Evolutionary conservation across 1,139 yeast species (phyloP), one percentile per base, ranked within the genome.

Genomic region (Fermentozyma sake): DNA sequence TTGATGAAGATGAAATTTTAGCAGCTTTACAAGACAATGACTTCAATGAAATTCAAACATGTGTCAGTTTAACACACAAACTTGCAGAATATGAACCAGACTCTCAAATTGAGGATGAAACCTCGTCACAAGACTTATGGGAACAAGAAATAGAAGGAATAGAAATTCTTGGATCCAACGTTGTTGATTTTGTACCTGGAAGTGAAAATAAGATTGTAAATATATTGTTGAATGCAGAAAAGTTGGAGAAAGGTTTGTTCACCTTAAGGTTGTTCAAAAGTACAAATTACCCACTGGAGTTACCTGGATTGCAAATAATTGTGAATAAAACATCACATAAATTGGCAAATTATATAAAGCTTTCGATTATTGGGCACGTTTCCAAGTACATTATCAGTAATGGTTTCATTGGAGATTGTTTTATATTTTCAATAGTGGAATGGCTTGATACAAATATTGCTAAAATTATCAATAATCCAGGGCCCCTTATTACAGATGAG

Each of bases 71-170:
- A 24, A 74, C 84, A 0, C 60, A 60, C 23, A 51, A 54, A 35
- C 47, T 73, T 11, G 50, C 62, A 0, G 50, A 48, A 15, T 49
- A 48, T 20, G 30, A 30, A 2, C 26, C 34, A 2, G 29, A 34
- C 11, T 20, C 16, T 1, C 29, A 20, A 2, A 12, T 62, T 0
- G 34, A 40, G 3, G 37, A 29, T 1, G 38, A 33, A 6, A 20
- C 24, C 6, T 55, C 51, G 8, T 44, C 55, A 4, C 49, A 46
- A 18, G 70, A 61, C 5, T 49, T 72, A 8, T 89, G 96, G 96
- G 51, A 61, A 2, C 82, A 83, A 46, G 97, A 89, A 49, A 45
- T 82, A n/a, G 84, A 79, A 33, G 78, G 86, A 23, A 54, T 89
- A 30, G 53, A 60, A 20, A 74, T 84, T 24, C 75, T 74, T 38